Conservation (phyloP, 2,329 filamentous ascomycete species). For the Exophiala sp. region DNA sequence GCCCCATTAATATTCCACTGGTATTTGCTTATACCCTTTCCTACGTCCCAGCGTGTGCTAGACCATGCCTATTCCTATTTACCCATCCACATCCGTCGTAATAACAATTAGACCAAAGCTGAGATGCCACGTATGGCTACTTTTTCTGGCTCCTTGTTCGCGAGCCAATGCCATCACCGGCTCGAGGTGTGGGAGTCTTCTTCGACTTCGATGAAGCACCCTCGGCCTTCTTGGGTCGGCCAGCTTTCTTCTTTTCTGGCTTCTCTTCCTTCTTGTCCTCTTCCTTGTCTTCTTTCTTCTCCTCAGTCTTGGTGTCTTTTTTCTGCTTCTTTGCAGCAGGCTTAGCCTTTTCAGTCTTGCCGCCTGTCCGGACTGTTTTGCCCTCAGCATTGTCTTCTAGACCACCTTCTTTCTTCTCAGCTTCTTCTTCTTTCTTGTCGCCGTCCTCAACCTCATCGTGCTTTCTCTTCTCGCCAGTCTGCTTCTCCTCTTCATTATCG, state of each 20-base stretch:
- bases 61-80: too few relatives aligned
- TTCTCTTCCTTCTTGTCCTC: conserved; percentile 29
- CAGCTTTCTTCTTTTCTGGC: conserved; percentile 27
- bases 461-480: conserved; percentile 27
- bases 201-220: conserved; percentile 29
- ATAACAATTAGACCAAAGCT: background rate
- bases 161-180: conserved; percentile 20
- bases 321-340: conserved; percentile 17
- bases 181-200: conserved; percentile 19
- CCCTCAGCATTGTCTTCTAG: conserved; percentile 41
- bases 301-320: conserved; percentile 33
- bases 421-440: conserved; percentile 28
- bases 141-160: conserved; percentile 21
- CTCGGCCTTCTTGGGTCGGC: conserved; percentile 40
- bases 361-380: conserved; percentile 31
- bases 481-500: conserved; percentile 37
- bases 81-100: too few relatives aligned
- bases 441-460: conserved; percentile 44
- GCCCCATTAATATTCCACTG: too few relatives aligned
- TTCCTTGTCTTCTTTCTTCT: conserved; percentile 30
- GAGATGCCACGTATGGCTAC: background rate
- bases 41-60: too few relatives aligned
- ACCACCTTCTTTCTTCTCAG: conserved; percentile 9
- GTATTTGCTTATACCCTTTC: too few relatives aligned
- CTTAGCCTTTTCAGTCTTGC: conserved; percentile 10